A percentile compares a stretch with the other conserved stretches of the same genome.
phyloP scores from a whole-genome alignment of 805 yeast species.

The Candida incommunis region DNA sequence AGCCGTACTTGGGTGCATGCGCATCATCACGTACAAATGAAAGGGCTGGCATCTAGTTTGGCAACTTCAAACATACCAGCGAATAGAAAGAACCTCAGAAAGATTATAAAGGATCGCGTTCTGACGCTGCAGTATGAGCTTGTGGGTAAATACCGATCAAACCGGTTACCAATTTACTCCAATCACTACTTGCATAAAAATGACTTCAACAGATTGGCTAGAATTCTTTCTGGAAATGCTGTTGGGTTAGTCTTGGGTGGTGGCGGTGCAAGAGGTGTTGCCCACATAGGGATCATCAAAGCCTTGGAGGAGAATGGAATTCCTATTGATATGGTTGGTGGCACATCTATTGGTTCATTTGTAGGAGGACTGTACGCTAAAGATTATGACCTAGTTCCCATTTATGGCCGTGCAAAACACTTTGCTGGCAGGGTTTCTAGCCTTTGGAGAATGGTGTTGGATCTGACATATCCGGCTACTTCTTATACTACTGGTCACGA shows the following conservation, averaged over 20 bases:
- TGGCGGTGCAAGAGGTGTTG: slow-evolving; percentile 92
- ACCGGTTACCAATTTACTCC: slow-evolving; percentile 18
- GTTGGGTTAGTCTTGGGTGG: slow-evolving; percentile 93
- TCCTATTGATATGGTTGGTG: slow-evolving; percentile 89
- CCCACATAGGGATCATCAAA: slow-evolving; percentile 82
- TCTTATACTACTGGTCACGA: slow-evolving; percentile 96
- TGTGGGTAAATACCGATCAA: slow-evolving; percentile 13
- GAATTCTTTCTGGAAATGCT: slow-evolving; percentile 83
- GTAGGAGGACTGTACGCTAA: slow-evolving; percentile 91
- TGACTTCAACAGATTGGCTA: slow-evolving; percentile 80
- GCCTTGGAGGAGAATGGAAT: slow-evolving; percentile 87
- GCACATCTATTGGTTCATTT: slow-evolving; percentile 92
- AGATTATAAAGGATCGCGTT: slow-evolving; percentile 8
- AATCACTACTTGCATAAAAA: slow-evolving; percentile 49
- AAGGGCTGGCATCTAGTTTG: slow-evolving; percentile 7
- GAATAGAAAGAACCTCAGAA: slow-evolving; percentile 11
- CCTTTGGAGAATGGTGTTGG: slow-evolving; percentile 71
- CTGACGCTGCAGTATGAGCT: slow-evolving; percentile 20
- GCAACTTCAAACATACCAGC: slow-evolving; percentile 12
- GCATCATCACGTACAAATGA: slow-evolving; percentile 83
- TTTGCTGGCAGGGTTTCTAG: slow-evolving; percentile 74
- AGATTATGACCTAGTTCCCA: slow-evolving; percentile 82
- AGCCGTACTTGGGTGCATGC: slow-evolving; percentile 81
- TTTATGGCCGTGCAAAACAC: slow-evolving; percentile 78
- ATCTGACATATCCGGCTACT: slow-evolving; percentile 84